Evolutionary conservation across 2,329 filamentous ascomycete genomes (phyloP), one percentile per base, ranked within the genome.

Genomic region (Fusarium sp.): DNA sequence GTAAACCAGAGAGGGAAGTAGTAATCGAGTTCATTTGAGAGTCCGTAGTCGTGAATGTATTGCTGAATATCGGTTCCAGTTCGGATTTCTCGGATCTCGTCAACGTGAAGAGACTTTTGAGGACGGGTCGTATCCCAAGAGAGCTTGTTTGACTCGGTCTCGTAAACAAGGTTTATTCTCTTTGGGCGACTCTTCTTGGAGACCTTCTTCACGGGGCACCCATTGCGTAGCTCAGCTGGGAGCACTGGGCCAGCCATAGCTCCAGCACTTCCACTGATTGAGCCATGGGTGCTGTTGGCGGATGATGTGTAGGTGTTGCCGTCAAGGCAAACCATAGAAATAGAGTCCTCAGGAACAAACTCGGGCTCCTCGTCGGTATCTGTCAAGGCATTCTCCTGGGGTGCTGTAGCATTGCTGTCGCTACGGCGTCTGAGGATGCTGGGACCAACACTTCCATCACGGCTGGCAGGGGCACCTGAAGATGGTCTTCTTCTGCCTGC

Each of bases 31-130:
- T 88, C 83, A 54, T 91, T 87, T 1, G 90, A 82, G 24, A 96
- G 83, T 41, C 90, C 88, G 76, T 92, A 93, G 79, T 98, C 94
- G 74, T 95, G 90, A 44, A 93, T 91, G 78, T 97, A 97, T 78
- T 97, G 95, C 61, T 92, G 90, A 20, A 95, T 93, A 77, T 98
- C 93, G 15, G 88, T 87, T 20, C 93, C 94, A 34, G 91, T 89
- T 67, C 94, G 90, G 49, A 98, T 94, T 76, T 97, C 94, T 76
- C 93, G 92, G 75, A 99, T 95, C 78, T 98, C 94, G 76, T 99
- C 96, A 68, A 99, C 93, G 79, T 97, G 97, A 70, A 99, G 92
- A 56, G 89, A 90, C 79, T 98, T 98, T 25, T 90, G 88, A 2
- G 92, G 90, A 38, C 93, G 90, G 11, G 87, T 88, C 48, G 90